phyloP scores from a whole-genome alignment of 176 grass and related monocot genomes.

The Puccinellia tenuiflora region DNA sequence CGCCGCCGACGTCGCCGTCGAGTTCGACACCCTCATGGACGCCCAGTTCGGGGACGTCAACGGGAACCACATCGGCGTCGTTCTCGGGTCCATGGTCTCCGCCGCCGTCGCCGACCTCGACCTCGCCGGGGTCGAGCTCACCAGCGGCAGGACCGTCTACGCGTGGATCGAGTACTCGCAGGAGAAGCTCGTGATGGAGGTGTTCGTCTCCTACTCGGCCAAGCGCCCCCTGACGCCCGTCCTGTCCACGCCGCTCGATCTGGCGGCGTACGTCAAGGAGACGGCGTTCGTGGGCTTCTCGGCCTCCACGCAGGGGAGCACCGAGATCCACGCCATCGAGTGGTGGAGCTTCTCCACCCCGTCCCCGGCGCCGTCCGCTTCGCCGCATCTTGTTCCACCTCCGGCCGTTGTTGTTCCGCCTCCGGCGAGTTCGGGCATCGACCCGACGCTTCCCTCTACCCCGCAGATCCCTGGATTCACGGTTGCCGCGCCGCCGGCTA shows the following conservation, averaged over 20 bases:
- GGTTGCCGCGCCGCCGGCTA: conserved; percentile 10
- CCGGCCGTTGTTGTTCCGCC: neutral
- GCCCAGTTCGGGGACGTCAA: conserved; percentile 69
- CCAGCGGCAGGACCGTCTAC: conserved; percentile 57
- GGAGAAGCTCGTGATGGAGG: conserved; percentile 16
- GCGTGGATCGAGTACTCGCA: conserved; percentile 70
- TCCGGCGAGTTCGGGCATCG: neutral
- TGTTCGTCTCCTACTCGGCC: conserved; percentile 64
- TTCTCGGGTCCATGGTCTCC: conserved; percentile 74
- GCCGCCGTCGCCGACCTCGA: conserved; percentile 52
- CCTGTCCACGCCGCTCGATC: conserved; percentile 50
- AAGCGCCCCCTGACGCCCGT: conserved; percentile 37
- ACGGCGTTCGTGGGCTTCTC: conserved; percentile 64
- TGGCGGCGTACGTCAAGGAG: conserved; percentile 31
- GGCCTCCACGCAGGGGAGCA: conserved; percentile 90
- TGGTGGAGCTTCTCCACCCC: conserved; percentile 88
- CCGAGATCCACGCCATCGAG: conserved; percentile 82
- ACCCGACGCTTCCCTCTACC: conserved; percentile 6
- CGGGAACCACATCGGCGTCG: conserved; percentile 76
- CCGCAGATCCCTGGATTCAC: conserved; percentile 9
- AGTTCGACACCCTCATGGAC: conserved; percentile 92
- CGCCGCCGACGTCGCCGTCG: conserved; percentile 44
- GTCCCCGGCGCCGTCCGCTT: neutral
- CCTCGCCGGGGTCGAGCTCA: conserved; percentile 35
- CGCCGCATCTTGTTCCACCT: neutral